Conservation (phyloP, 208 protist genomes). For the Angomonas deanei region DNA sequence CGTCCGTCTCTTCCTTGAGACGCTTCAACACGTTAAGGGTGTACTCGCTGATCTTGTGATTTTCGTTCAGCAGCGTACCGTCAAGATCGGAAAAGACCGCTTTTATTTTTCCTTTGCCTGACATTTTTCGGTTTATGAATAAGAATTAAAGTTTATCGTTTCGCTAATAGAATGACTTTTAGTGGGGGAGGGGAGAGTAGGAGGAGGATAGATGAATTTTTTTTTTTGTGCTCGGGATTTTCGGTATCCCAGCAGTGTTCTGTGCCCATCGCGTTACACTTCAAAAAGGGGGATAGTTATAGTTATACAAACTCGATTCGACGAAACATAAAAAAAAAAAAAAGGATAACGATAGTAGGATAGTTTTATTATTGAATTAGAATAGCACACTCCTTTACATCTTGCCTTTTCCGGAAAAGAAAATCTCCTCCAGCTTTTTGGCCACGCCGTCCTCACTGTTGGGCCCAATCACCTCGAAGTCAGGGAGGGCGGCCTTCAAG, state of each 20-base stretch:
- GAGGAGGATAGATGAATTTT: neutral
- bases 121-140: slow-evolving; percentile 7
- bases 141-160: too few species aligned
- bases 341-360: neutral
- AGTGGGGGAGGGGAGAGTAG: neutral
- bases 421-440: slow-evolving; percentile 63
- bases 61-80: slow-evolving; percentile 50
- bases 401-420: slow-evolving; percentile 13
- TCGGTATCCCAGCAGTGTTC: too few species aligned
- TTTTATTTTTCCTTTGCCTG: too few species aligned
- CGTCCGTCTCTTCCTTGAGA: slow-evolving; percentile 7
- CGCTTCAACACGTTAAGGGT: slow-evolving; percentile 20
- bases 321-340: neutral
- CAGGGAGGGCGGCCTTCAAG: slow-evolving; percentile 27
- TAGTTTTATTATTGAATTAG: neutral
- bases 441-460: slow-evolving; percentile 68
- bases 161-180: neutral
- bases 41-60: slow-evolving; percentile 31
- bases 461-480: slow-evolving; percentile 36
- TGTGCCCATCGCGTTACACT: too few species aligned
- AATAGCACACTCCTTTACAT: neutral
- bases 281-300: neutral
- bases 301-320: neutral
- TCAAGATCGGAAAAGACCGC: slow-evolving; percentile 62
- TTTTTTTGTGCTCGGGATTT: too few species aligned